Conservation (phyloP, 805 yeast species). For the Sugiyamaella americana region DNA sequence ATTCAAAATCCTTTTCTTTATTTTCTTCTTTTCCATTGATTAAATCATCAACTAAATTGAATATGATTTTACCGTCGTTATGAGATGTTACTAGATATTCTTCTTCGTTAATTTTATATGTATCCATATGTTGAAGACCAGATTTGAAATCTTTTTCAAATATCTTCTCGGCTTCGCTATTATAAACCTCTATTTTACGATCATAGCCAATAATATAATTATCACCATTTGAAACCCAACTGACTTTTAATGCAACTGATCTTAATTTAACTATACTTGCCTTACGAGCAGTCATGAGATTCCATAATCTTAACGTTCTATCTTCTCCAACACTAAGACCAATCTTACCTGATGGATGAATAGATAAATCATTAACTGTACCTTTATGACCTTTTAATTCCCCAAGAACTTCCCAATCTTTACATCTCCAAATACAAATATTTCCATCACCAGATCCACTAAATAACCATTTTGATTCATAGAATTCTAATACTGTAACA, state of each 20-base stretch:
- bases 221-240: constrained; percentile 63
- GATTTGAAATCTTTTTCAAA: constrained; percentile 39
- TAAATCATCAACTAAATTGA: constrained; percentile 41
- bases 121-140: constrained; percentile 64
- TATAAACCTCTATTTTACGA: constrained; percentile 58
- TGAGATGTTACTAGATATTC: constrained; percentile 64
- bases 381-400: constrained; percentile 83
- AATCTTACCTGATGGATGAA: constrained; percentile 85
- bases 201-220: constrained; percentile 70
- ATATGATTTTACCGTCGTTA: constrained; percentile 63
- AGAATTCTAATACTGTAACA: constrained; percentile 66
- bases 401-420: constrained; percentile 93
- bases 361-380: constrained; percentile 75
- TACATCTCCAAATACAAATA: constrained; percentile 87
- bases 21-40: constrained; percentile 19
- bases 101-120: constrained; percentile 36
- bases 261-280: constrained; percentile 67
- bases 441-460: constrained; percentile 90
- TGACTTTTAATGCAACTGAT: constrained; percentile 28
- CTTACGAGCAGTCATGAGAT: constrained; percentile 91
- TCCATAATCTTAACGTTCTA: constrained; percentile 83
- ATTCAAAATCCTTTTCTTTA: constrained; percentile 35
- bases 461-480: constrained; percentile 65
- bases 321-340: constrained; percentile 89
- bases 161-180: constrained; percentile 56